phyloP scores from a whole-genome alignment of 164 flowering plant species.

The Hamamelis virginiana region DNA sequence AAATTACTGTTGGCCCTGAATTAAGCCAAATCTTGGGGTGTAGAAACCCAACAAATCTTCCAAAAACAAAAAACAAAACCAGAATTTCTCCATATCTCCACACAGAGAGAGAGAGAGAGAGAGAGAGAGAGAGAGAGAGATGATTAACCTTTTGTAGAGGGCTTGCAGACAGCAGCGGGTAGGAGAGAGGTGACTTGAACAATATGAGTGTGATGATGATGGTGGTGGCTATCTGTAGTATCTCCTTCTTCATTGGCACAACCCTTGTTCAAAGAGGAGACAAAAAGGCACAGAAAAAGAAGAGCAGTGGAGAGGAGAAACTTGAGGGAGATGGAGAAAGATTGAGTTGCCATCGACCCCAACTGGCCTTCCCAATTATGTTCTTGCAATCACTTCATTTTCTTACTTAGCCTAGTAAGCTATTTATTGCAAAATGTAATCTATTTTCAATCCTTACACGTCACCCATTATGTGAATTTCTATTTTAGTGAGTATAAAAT shows the following conservation, averaged over 20 bases:
- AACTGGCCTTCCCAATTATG: too few relatives aligned
- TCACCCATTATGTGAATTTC: too few relatives aligned
- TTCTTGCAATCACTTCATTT: too few relatives aligned
- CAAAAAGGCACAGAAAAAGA: background rate
- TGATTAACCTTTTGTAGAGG: constrained; percentile 4
- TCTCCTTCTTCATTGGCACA: background rate
- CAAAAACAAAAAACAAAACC: background rate
- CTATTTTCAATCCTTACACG: too few relatives aligned
- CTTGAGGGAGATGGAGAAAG: too few relatives aligned
- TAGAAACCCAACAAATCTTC: too few relatives aligned
- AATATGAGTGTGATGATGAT: background rate
- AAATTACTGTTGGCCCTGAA: too few relatives aligned
- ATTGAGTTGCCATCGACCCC: too few relatives aligned
- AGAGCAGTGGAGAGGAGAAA: background rate
- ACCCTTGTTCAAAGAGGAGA: background rate
- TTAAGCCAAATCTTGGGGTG: too few relatives aligned
- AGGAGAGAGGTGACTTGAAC: constrained; percentile 2
- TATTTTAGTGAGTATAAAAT: too few relatives aligned
- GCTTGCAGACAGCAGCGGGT: constrained; percentile 8
- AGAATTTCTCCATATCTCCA: background rate
- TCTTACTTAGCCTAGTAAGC: too few relatives aligned
- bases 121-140: background rate
- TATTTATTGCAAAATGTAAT: too few relatives aligned
- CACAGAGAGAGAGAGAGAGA: background rate
- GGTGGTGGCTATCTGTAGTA: background rate